Evolutionary conservation across 2,329 filamentous ascomycete genomes (phyloP), one percentile per base, ranked within the genome.

Genomic region (Botrytis deweyae): DNA sequence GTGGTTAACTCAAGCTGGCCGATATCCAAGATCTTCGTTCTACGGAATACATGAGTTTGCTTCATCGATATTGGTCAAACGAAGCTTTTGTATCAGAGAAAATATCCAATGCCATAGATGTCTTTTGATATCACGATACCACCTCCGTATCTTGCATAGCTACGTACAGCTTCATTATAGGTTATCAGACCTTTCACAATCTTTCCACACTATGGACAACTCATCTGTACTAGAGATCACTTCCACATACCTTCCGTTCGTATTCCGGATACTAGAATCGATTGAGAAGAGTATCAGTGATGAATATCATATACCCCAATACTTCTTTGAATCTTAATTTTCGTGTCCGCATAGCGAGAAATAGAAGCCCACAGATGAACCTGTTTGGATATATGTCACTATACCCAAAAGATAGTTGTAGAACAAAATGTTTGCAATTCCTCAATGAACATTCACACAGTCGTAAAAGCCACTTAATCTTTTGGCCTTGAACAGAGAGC

Each of bases 101-200:
- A 36, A 36, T 58, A 29, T n/a, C 40, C 63, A 65, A 44, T 33
- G 14, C 46, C 42, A 33, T 58, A 29, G 52, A 29, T 18, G 3
- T 58, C 52, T 29, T n/a, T 58, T 29, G n/a, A 58, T 58, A 9
- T 58, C 52, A 29, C 52, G 14, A 58, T 58, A 18, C 52, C 52
- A 46, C 25, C 42, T 46, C 29, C 8, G 16, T 52, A 67, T 67
- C 64, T 67, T 38, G 36, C 46, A 55, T 38, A 38, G 65, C 65
- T 67, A 55, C 46, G 33, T 67, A 67, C 44, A 49, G 20, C 64
- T 38, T 16, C 33, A 66, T 36, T 49, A 52, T 66, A 67, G 46
- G 64, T 67, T 52, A 29, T 52, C 18, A 33, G 9, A 14, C 22
- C 46, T 38, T 52, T 52, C 62, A n/a, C 38, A 64, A 64, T 20